Percentiles rank a stretch among this genome's conserved stretches.
Evolutionary conservation across 768 basidiomycete genomes (phyloP).

Genomic region (Gloeophyllum trabeum): DNA sequence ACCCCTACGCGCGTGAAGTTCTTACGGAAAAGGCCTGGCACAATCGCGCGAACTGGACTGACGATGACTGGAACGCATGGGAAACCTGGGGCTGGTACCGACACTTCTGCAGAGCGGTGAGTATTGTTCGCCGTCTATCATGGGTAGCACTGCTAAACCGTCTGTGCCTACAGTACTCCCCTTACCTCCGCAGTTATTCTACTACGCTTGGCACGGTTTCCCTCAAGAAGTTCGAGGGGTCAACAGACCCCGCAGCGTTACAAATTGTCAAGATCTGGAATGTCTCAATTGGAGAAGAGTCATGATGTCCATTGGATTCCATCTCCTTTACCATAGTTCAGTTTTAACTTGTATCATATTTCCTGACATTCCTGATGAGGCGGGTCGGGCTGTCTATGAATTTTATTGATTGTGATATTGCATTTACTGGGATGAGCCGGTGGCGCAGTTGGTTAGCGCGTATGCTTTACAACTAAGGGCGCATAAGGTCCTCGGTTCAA

Average conservation of each 20-base stretch:
- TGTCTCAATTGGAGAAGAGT: conserved; percentile 39
- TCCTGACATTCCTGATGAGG: not conserved
- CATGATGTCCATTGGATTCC: not conserved
- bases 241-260: conserved; percentile 41
- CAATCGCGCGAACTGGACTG: conserved; percentile 55
- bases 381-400: too few relatives aligned
- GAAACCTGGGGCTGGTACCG: conserved; percentile 88
- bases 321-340: not conserved
- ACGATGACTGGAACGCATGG: conserved; percentile 75
- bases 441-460: too few relatives aligned
- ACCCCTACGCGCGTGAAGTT: conserved; percentile 39
- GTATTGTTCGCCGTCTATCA: conserved; percentile 14
- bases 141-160: not conserved
- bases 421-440: too few relatives aligned
- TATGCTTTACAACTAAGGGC: too few relatives aligned
- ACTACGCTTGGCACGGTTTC: conserved; percentile 62
- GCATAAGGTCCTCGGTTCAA: too few relatives aligned
- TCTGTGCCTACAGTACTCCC: conserved; percentile 47
- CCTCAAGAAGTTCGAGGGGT: conserved; percentile 50
- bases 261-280: conserved; percentile 63
- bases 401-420: too few relatives aligned
- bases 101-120: conserved; percentile 74
- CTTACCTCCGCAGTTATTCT: conserved; percentile 65
- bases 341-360: too few relatives aligned
- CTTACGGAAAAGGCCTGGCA: conserved; percentile 63